These are phyloP conservation scores for Penstemon eatonii DNA, from an alignment of 257 asterid species.

Conservation along the genomic window DNA sequence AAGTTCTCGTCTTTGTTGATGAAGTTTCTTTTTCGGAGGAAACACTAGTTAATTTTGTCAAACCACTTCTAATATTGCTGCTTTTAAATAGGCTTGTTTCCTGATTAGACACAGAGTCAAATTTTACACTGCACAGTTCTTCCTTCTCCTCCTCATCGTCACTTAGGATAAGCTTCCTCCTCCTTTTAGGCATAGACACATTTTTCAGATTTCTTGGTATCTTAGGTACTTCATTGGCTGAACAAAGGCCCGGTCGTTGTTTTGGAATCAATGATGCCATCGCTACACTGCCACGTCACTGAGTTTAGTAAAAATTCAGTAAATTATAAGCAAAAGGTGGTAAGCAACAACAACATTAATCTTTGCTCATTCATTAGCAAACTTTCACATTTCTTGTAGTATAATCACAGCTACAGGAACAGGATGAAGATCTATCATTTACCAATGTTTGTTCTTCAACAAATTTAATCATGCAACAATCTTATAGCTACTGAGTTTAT, in stretches of 20 bases:
- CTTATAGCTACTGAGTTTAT: no score
- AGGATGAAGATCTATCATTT: background rate
- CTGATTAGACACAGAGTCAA: conserved; percentile 23
- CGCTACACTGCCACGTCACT: conserved; percentile 23
- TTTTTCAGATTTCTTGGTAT: conserved; percentile 30
- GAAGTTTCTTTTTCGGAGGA: conserved; percentile 19
- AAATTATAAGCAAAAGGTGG: background rate
- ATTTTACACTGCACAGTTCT: conserved; percentile 24
- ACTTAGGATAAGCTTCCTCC: conserved; percentile 44
- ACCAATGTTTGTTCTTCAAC: conserved; percentile 11
- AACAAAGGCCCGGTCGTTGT: conserved; percentile 34
- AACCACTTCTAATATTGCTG: conserved; percentile 20
- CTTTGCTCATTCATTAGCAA: background rate
- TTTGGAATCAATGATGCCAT: conserved; percentile 50
- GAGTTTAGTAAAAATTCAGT: background rate
- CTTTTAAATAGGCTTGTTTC: conserved; percentile 20
- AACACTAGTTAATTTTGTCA: conserved; percentile 20
- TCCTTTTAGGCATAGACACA: conserved; percentile 30
- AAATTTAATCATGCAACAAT: background rate
- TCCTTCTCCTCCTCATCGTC: conserved; percentile 51
- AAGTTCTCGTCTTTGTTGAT: conserved; percentile 21
- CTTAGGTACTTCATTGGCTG: conserved; percentile 19
- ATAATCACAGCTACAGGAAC: background rate
- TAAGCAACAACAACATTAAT: no score
- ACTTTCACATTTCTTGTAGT: background rate